phyloP scores from a whole-genome alignment of 352 stramenopile genomes.

The Phytophthora ramorum region DNA sequence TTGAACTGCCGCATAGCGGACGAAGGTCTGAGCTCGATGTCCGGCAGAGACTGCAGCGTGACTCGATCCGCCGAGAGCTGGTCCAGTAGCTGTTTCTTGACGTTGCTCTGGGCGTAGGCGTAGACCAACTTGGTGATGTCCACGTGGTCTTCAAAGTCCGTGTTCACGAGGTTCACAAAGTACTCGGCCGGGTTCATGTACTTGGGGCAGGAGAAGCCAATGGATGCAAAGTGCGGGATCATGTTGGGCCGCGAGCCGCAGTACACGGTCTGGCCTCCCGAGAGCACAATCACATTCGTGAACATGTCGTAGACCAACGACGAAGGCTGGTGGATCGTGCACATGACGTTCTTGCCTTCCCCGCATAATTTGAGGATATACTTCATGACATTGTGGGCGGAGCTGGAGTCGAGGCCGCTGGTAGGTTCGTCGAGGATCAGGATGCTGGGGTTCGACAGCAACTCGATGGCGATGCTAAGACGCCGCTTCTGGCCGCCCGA shows the following conservation, averaged over 20 bases:
- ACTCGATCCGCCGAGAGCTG: conserved; percentile 13
- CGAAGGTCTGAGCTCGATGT: conserved; percentile 28
- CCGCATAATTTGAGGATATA: conserved; percentile 43
- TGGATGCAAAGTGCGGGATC: conserved; percentile 46
- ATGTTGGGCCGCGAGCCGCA: conserved; percentile 55
- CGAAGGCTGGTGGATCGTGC: conserved; percentile 79
- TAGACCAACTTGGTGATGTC: conserved; percentile 36
- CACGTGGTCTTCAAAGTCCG: conserved; percentile 58
- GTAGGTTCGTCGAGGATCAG: conserved; percentile 87
- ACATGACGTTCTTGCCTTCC: conserved; percentile 56
- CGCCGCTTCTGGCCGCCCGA: conserved; percentile 81
- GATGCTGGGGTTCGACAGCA: conserved; percentile 73
- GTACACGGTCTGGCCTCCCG: conserved; percentile 81
- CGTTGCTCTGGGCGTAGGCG: conserved; percentile 25
- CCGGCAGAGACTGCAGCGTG: conserved; percentile 25
- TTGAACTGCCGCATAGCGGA: conserved; percentile 47
- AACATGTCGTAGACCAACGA: conserved; percentile 71
- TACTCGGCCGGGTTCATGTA: conserved; percentile 70
- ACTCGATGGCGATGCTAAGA: conserved; percentile 80
- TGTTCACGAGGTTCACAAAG: conserved; percentile 60
- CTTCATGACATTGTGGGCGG: conserved; percentile 58
- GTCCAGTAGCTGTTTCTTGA: conserved; percentile 15
- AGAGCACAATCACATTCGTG: conserved; percentile 62
- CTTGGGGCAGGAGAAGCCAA: conserved; percentile 43
- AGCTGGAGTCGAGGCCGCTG: conserved; percentile 57